Evolutionary conservation across 257 asterid genomes (phyloP), one percentile per base, ranked within the genome.

Genomic region (Schizonepeta tenuifolia): DNA sequence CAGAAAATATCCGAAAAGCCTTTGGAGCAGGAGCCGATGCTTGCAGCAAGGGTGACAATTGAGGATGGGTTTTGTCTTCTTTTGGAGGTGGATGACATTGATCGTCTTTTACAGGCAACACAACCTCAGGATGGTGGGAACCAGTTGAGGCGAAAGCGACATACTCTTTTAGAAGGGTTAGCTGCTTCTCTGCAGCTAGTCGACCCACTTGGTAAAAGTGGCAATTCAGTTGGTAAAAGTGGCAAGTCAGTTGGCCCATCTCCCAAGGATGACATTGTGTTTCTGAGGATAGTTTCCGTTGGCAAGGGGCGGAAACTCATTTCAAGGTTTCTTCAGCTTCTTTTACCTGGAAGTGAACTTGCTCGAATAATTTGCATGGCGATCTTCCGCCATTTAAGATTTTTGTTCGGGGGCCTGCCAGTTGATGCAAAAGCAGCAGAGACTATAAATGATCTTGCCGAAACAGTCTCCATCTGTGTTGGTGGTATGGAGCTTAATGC

Each of bases 301-400:
- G 67, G 97, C 40, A 94, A 94, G 70, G 99, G 99, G 60, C 86
- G 89, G 53, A 92, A 94, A 69, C 97, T 94, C 62, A 79, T 91
- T 62, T 83, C 90, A 26, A 88, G 88, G 86, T 92, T 83, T 84
- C 95, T 94, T 80, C 87, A 77, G 71, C 99, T 91, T 78, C 89
- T 94, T 36, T 74, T 85, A 70, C 97, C 96, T 21, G 97, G 96
- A 64, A 80, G 85, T 35, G 98, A 94, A 77, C 94, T 94, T 62
- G 88, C 88, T 24, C 88, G 99, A 65, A 86, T 94, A 78, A 97
- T 92, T 33, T 88, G 97, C 90, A 92, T 94, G 99, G 98, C 96
- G 56, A 81, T 94, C 62, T 94, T 89, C 78, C 93, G 98, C 65
- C 98, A 94, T 81, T 81, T 94, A 61, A 79, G 99, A 70, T 88